phyloP scores from a whole-genome alignment of 495 filamentous ascomycete genomes.

The Lasiosphaeriaceae sp. region DNA sequence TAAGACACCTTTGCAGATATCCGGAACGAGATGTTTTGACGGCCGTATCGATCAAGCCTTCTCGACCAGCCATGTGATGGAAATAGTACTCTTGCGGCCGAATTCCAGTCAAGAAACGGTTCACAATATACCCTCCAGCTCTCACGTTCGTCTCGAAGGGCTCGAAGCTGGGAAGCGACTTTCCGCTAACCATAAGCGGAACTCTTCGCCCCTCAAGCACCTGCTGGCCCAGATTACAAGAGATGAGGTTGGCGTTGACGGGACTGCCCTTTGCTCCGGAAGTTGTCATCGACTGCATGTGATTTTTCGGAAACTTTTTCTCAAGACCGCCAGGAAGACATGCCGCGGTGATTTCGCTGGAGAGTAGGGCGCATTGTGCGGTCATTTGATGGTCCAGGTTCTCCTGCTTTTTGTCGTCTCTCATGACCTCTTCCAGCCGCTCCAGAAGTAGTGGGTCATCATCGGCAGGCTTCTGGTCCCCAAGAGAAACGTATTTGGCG shows the following conservation, averaged over 20 bases:
- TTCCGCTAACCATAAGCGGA: slow-evolving; percentile 96
- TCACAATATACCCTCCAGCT: slow-evolving; percentile 89
- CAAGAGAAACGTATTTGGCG: slow-evolving; percentile 87
- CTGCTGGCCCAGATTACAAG: slow-evolving; percentile 95
- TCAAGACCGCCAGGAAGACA: slow-evolving; percentile 80
- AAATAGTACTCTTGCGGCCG: slow-evolving; percentile 98
- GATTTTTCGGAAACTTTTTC: slow-evolving; percentile 93
- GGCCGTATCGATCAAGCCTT: slow-evolving; percentile 98
- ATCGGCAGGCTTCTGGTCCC: slow-evolving; percentile 51
- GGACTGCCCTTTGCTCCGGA: slow-evolving; percentile 90
- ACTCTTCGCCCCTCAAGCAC: slow-evolving; percentile 93
- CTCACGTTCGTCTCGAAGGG: slow-evolving; percentile 85
- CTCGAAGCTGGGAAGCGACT: slow-evolving; percentile 90
- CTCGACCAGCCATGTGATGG: slow-evolving; percentile 98
- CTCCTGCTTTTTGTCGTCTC: slow-evolving; percentile 85
- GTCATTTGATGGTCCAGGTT: slow-evolving; percentile 85
- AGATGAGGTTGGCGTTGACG: slow-evolving; percentile 97
- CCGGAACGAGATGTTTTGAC: slow-evolving; percentile 97
- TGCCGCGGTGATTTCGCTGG: slow-evolving; percentile 68
- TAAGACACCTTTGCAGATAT: slow-evolving; percentile 94
- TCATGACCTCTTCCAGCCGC: slow-evolving; percentile 82
- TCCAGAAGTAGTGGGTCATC: slow-evolving; percentile 66
- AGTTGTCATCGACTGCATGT: slow-evolving; percentile 98
- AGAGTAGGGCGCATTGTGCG: slow-evolving; percentile 62
- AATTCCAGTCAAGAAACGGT: slow-evolving; percentile 97